Evolutionary conservation across 768 basidiomycete genomes (phyloP).

Genomic region (Lentinula sp.): DNA sequence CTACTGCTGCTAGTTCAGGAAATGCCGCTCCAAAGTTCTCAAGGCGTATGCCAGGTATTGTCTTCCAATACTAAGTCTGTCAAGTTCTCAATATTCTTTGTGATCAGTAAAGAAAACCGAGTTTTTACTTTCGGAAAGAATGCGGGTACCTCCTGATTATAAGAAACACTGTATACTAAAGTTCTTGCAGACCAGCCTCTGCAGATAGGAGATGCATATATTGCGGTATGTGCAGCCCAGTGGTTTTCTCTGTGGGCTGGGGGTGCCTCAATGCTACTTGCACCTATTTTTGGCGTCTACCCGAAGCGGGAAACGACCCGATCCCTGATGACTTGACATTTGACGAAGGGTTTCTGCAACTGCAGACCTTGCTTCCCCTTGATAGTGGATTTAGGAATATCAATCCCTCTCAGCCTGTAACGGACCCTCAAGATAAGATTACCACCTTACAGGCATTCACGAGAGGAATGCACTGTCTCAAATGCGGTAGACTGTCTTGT

Average conservation of each 20-base stretch:
- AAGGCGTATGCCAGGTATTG: not conserved
- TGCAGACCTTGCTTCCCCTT: slow-evolving; percentile 25
- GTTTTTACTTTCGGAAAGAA: slow-evolving; percentile 1
- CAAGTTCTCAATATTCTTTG: not conserved
- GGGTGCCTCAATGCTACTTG: slow-evolving; percentile 62
- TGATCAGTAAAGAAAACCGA: not conserved
- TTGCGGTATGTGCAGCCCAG: slow-evolving; percentile 42
- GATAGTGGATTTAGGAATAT: slow-evolving; percentile 31
- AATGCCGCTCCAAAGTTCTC: not conserved
- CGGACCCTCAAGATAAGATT: slow-evolving; percentile 23
- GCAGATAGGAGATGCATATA: slow-evolving; percentile 27
- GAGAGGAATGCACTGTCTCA: slow-evolving; percentile 62
- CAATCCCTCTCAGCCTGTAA: slow-evolving; percentile 26
- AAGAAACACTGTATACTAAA: not conserved
- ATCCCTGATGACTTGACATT: slow-evolving; percentile 39
- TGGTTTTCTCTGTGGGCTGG: slow-evolving; percentile 52
- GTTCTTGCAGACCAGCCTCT: slow-evolving; percentile 5
- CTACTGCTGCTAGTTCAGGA: not conserved
- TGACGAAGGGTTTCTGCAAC: slow-evolving; percentile 36
- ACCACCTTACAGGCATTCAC: slow-evolving; percentile 52
- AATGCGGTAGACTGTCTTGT: slow-evolving; percentile 70
- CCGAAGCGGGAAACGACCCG: slow-evolving; percentile 13
- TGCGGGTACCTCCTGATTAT: not conserved
- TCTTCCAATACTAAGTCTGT: not conserved
- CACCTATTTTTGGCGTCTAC: slow-evolving; percentile 44